Conservation (phyloP, 1,284 basidiomycete genomes). For the Moesziomyces antarcticus region DNA sequence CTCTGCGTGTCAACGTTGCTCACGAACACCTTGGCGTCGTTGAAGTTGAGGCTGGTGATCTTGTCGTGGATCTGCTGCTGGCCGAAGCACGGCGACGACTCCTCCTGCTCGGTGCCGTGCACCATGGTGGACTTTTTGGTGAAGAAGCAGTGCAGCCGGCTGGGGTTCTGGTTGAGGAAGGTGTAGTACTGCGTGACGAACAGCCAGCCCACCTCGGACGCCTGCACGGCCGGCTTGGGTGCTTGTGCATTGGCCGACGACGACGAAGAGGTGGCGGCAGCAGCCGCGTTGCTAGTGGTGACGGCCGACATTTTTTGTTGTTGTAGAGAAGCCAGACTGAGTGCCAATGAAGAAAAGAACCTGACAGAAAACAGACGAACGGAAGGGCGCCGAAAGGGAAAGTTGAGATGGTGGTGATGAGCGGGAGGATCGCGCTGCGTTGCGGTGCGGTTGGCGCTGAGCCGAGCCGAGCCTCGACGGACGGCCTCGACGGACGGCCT, state of each 20-base stretch:
- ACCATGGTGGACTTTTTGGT: slow-evolving; percentile 89
- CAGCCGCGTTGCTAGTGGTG: slow-evolving; percentile 38
- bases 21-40: slow-evolving; percentile 98
- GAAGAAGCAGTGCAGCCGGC: slow-evolving; percentile 98
- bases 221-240: slow-evolving; percentile 49
- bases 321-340: not conserved
- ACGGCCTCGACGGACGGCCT: no score
- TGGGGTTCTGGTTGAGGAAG: slow-evolving; percentile 96
- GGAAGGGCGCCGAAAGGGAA: no score
- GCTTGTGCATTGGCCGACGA: slow-evolving; percentile 20
- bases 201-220: slow-evolving; percentile 68
- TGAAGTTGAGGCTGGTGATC: slow-evolving; percentile 90
- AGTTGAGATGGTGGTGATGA: no score
- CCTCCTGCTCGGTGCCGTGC: slow-evolving; percentile 82
- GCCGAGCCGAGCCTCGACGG: not conserved
- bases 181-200: slow-evolving; percentile 73
- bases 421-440: no score
- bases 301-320: slow-evolving; percentile 33
- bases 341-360: not conserved
- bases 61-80: slow-evolving; percentile 98
- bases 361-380: no score
- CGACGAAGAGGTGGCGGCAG: slow-evolving; percentile 20
- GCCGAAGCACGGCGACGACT: slow-evolving; percentile 84
- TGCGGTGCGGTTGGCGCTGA: no score
- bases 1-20: slow-evolving; percentile 72